Evolutionary conservation across 495 filamentous ascomycete genomes (phyloP).

Genomic region (Pseudoneurospora amorphoporcata): DNA sequence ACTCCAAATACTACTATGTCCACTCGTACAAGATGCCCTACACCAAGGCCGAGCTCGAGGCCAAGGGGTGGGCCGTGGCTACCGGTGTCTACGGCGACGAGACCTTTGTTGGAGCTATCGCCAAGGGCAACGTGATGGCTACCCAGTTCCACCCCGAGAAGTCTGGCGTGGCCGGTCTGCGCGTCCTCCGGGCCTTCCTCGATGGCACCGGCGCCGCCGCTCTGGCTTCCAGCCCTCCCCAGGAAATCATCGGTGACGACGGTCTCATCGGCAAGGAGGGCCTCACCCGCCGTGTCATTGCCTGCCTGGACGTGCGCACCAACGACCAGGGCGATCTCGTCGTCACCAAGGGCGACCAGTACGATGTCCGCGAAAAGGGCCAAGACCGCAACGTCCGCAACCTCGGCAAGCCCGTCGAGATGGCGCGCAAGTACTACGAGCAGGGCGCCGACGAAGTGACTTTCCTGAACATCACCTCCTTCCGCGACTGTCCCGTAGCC

Average conservation of each 20-base stretch:
- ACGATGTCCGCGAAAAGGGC: constrained; percentile 94
- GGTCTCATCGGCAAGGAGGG: constrained; percentile 40
- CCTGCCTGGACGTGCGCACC: constrained; percentile 91
- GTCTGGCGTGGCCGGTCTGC: constrained; percentile 77
- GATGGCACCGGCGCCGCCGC: constrained; percentile 47
- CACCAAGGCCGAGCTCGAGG: constrained; percentile 55
- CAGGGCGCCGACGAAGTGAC: constrained; percentile 95
- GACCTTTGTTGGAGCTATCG: constrained; percentile 84
- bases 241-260: not conserved
- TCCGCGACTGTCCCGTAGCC: constrained; percentile 83
- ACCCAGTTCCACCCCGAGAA: constrained; percentile 99
- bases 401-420: constrained; percentile 89
- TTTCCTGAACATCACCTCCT: constrained; percentile 96
- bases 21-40: constrained; percentile 88
- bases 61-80: constrained; percentile 78
- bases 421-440: constrained; percentile 90
- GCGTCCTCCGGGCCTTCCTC: constrained; percentile 77
- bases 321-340: constrained; percentile 94
- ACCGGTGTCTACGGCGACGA: constrained; percentile 80
- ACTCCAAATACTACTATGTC: constrained; percentile 96
- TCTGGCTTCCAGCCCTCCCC: constrained; percentile 16
- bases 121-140: constrained; percentile 71
- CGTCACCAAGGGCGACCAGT: constrained; percentile 97
- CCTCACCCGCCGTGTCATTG: constrained; percentile 81
- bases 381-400: constrained; percentile 74